phyloP scores from a whole-genome alignment of 2,329 filamentous ascomycete species.

The Myriosclerotinia duriaeana region DNA sequence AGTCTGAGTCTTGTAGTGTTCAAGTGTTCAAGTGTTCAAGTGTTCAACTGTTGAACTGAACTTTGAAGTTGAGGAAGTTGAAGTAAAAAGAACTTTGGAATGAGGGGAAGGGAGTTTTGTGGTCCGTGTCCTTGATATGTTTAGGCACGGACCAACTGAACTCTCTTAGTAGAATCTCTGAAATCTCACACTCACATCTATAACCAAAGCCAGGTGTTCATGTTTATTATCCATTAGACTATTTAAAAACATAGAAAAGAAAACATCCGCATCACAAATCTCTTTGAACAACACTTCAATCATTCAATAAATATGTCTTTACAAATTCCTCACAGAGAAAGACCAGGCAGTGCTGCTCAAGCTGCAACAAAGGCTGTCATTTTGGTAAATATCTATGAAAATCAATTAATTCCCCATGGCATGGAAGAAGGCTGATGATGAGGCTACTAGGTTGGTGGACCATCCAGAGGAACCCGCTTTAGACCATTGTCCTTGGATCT shows the following conservation, averaged over 20 bases:
- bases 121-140: background rate
- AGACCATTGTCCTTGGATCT: constrained; percentile 92
- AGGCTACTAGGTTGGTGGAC: constrained; percentile 75
- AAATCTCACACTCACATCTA: background rate
- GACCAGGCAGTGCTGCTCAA: constrained; percentile 46
- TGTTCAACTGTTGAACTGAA: too few relatives aligned
- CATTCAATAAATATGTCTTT: constrained; percentile 45
- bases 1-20: background rate
- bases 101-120: too few relatives aligned
- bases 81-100: too few relatives aligned
- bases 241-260: background rate
- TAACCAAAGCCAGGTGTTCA: constrained; percentile 22
- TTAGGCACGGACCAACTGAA: background rate
- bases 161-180: too few relatives aligned
- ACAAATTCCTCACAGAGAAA: constrained; percentile 46
- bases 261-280: background rate
- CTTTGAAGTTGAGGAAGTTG: background rate
- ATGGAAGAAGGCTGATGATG: constrained; percentile 24
- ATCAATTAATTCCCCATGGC: background rate
- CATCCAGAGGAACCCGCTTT: constrained; percentile 93
- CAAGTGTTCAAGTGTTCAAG: background rate
- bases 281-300: constrained; percentile 6
- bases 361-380: constrained; percentile 90
- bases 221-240: constrained; percentile 1
- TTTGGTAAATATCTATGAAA: constrained; percentile 60